Base-by-base conservation (phyloP, 106 monocot species). In the Dendrobium catenatum region DNA sequence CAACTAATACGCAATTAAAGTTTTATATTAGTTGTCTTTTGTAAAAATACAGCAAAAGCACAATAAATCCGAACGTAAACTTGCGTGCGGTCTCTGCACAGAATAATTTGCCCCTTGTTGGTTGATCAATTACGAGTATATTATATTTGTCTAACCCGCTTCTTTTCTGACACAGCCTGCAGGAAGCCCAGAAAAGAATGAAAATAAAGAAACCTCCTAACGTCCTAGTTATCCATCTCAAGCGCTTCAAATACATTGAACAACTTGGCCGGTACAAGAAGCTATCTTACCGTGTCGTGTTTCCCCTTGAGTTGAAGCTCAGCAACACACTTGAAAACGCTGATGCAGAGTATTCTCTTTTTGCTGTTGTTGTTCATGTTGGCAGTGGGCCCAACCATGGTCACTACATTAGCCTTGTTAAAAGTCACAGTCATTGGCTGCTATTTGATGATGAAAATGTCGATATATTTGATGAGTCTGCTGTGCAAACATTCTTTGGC, bases 141-240 rank as follows among this genome's bases (percentile, higher is more conserved):
- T 26, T 26, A 3, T 51, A 51, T 26, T 26, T 26, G 24, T 54
- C 5, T 51, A 51, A 48, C 54, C n/a, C 9, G 27, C 24, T 77
- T 75, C 1, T 18, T 43, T 73, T 42, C 22, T 37, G 9, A 43
- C 83, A 51, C 74, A 88, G 88, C 75, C 75, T 88, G 81, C 88
- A 88, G 81, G 88, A 88, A 86, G 88, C 88, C 9, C 88, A 88
- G 68, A 88, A 88, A 75, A 80, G 85, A 48, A 88, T 88, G 88
- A 88, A 88, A 80, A 88, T 88, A 73, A 88, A 85, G 83, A 88
- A 86, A 40, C 85, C 88, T 4, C 88, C 88, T 5, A 72, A 73
- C 5, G 83, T 88, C 75, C 80, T 88, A 9, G 85, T 88, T 20
- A 88, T 88, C 61, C 88, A 88, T 75, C 85, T 88, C 29, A 88